Percentiles rank a stretch among this genome's conserved stretches.
These are phyloP conservation scores for Taphrina betulina DNA, from an alignment of 1,139 yeast genomes.

Conservation along the genomic window DNA sequence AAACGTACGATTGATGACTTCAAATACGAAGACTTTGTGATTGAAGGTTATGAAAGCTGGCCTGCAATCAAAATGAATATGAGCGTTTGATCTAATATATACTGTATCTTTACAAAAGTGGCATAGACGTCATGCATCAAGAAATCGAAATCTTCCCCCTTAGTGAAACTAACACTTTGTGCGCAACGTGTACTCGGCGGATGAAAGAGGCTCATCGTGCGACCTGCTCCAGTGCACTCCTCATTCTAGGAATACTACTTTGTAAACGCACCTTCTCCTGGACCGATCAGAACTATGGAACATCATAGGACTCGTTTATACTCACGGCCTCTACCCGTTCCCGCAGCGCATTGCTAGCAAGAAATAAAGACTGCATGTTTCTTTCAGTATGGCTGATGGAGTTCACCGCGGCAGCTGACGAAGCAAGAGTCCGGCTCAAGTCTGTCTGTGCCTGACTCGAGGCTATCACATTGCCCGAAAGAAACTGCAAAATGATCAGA, in stretches of 20 bases:
- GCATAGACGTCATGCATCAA: no score
- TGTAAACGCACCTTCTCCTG: conserved; percentile 13
- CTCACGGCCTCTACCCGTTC: conserved; percentile 21
- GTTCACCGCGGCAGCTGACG: conserved; percentile 1
- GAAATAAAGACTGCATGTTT: conserved; percentile 1
- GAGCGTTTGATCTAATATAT: conserved; percentile 57
- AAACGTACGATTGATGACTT: conserved; percentile 74
- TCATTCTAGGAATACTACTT: conserved; percentile 7
- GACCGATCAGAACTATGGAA: neutral
- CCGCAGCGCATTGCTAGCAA: conserved; percentile 10
- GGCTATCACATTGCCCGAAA: neutral
- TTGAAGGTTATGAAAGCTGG: conserved; percentile 76
- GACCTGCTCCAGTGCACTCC: conserved; percentile 12
- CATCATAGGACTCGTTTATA: neutral
- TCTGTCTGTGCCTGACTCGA: neutral
- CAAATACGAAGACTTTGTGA: conserved; percentile 79
- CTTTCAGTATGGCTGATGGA: neutral
- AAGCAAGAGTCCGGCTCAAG: neutral
- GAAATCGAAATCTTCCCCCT: no score
- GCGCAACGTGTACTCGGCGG: neutral
- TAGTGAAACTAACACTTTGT: no score
- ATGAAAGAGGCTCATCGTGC: neutral
- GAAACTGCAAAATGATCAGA: neutral
- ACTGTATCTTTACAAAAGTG: no score
- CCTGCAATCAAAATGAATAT: conserved; percentile 82